A percentile compares a stretch with the other conserved stretches of the same genome.
phyloP scores from a whole-genome alignment of 768 basidiomycete genomes.

The Lactarius tabidus region DNA sequence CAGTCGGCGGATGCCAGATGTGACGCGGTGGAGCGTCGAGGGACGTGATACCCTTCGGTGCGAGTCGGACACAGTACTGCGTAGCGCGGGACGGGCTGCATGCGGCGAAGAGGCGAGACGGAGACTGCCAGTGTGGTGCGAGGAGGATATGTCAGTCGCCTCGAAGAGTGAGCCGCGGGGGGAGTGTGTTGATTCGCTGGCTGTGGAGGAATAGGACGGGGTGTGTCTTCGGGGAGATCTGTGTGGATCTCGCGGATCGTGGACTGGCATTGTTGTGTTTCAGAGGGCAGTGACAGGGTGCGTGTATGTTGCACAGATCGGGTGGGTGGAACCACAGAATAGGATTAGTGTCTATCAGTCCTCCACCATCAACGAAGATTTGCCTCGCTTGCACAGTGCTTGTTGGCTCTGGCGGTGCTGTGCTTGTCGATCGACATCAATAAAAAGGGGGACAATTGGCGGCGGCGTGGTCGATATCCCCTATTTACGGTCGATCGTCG shows the following conservation, averaged over 20 bases:
- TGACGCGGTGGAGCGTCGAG: slow-evolving; percentile 13
- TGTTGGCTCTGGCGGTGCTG: too few species aligned
- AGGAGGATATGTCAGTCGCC: not conserved
- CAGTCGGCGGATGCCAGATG: slow-evolving; percentile 6
- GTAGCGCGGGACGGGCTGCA: not conserved
- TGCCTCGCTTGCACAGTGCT: too few species aligned
- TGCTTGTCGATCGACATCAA: not conserved
- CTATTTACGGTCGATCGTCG: slow-evolving; percentile 10
- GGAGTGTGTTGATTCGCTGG: not conserved
- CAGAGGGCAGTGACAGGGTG: too few species aligned
- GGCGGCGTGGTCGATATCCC: not conserved
- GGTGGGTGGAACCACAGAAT: not conserved
- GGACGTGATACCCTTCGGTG: not conserved
- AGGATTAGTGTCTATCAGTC: not conserved
- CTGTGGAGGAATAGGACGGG: not conserved
- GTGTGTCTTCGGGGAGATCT: not conserved
- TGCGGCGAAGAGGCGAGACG: not conserved
- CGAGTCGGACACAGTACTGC: too few species aligned
- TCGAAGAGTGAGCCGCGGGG: not conserved
- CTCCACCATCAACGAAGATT: too few species aligned
- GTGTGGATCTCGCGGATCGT: not conserved
- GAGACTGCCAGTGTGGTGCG: slow-evolving; percentile 1
- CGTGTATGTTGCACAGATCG: too few species aligned
- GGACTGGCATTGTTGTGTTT: not conserved
- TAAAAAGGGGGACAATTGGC: not conserved